Conservation (phyloP, 495 filamentous ascomycete species). For the Durotheca rogersii region DNA sequence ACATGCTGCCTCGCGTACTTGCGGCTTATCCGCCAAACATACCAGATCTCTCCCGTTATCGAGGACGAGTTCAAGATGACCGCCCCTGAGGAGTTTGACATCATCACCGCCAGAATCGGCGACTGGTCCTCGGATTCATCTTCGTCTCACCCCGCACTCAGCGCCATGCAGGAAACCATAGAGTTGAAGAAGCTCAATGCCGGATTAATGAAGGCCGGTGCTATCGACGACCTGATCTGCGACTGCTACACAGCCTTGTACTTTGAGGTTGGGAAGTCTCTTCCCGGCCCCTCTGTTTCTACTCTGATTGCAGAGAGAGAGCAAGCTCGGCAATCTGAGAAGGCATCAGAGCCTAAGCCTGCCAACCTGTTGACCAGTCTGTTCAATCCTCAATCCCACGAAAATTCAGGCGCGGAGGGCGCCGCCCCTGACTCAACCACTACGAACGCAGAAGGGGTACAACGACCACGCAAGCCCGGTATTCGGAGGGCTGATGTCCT, state of each 20-base stretch:
- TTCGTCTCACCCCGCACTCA: slow-evolving; percentile 55
- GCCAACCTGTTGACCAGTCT: slow-evolving; percentile 32
- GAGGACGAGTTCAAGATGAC: slow-evolving; percentile 82
- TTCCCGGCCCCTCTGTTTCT: slow-evolving; percentile 36
- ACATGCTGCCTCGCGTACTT: slow-evolving; percentile 73
- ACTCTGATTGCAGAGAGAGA: slow-evolving; percentile 36
- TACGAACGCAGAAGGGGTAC: slow-evolving; percentile 31
- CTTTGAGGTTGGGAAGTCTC: slow-evolving; percentile 45
- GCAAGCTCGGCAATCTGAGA: slow-evolving; percentile 25
- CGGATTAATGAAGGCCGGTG: slow-evolving; percentile 75
- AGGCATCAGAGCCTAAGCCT: slow-evolving; percentile 21
- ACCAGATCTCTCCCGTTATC: slow-evolving; percentile 62
- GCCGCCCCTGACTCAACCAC: slow-evolving; percentile 22
- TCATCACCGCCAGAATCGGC: slow-evolving; percentile 50
- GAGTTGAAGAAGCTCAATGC: slow-evolving; percentile 91
- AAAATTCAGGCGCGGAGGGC: slow-evolving; percentile 34
- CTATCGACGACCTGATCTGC: slow-evolving; percentile 86
- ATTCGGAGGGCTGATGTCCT: slow-evolving; percentile 50
- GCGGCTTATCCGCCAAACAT: slow-evolving; percentile 69
- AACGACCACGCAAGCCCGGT: slow-evolving; percentile 38
- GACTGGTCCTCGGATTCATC: slow-evolving; percentile 52
- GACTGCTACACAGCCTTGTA: slow-evolving; percentile 87
- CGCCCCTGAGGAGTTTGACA: slow-evolving; percentile 75
- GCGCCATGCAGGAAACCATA: slow-evolving; percentile 76
- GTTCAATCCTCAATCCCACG: slow-evolving; percentile 34